phyloP scores from a whole-genome alignment of 768 basidiomycete species.

The Leucogyrophana mollusca region DNA sequence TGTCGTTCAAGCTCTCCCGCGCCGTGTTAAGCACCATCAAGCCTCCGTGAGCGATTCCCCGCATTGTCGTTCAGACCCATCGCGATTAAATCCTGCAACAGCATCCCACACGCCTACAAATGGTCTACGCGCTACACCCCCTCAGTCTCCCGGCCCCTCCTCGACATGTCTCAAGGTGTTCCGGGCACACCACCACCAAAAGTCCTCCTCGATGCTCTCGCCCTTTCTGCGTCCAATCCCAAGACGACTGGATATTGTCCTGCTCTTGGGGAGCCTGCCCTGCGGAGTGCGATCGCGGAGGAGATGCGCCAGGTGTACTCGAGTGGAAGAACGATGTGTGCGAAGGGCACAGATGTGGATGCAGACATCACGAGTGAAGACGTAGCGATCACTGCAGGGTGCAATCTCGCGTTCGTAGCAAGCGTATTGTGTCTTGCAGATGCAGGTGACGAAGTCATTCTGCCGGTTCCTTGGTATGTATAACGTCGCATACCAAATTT shows the following conservation, averaged over 20 bases:
- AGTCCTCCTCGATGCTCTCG: slow-evolving; percentile 48
- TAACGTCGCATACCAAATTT: neutral
- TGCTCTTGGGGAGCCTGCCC: slow-evolving; percentile 53
- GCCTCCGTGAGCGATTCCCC: slow-evolving; percentile 40
- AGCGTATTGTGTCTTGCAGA: slow-evolving; percentile 64
- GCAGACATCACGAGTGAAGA: slow-evolving; percentile 53
- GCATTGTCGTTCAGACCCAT: neutral
- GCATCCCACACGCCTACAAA: slow-evolving; percentile 57
- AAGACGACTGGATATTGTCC: slow-evolving; percentile 53
- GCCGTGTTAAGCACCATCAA: slow-evolving; percentile 41
- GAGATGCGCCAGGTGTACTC: slow-evolving; percentile 63
- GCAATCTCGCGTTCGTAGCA: slow-evolving; percentile 71
- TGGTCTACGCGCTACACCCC: slow-evolving; percentile 50
- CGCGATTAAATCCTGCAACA: slow-evolving; percentile 17
- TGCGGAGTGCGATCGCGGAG: slow-evolving; percentile 51
- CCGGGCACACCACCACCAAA: slow-evolving; percentile 66
- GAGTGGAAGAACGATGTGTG: no score
- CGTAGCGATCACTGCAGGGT: slow-evolving; percentile 68
- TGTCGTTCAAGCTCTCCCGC: slow-evolving; percentile 37
- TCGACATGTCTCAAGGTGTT: slow-evolving; percentile 77
- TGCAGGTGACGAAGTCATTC: slow-evolving; percentile 66
- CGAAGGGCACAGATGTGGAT: slow-evolving; percentile 26
- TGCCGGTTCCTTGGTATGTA: slow-evolving; percentile 68
- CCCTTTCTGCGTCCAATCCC: slow-evolving; percentile 40
- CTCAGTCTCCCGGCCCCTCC: slow-evolving; percentile 44